phyloP scores from a whole-genome alignment of 1,139 yeast species.

The Taphrina deformans region DNA sequence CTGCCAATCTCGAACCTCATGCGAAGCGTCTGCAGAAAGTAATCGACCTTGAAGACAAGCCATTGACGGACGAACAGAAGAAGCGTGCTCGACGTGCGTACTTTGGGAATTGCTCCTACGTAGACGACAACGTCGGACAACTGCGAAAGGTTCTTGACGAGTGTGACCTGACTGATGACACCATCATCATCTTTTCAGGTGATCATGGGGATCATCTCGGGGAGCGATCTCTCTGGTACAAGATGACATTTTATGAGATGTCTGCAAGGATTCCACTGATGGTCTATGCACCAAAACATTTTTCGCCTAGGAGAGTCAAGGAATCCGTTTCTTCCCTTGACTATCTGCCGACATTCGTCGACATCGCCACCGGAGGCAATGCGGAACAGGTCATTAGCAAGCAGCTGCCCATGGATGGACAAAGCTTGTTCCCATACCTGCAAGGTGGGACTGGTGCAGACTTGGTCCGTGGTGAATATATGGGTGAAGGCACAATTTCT shows the following conservation, averaged over 20 bases:
- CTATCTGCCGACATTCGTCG: constrained; percentile 31
- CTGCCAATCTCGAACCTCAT: constrained; percentile 30
- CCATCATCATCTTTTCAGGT: constrained; percentile 33
- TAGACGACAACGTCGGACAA: constrained; percentile 28
- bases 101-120: constrained; percentile 34
- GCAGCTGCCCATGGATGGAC: constrained; percentile 21
- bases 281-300: constrained; percentile 33
- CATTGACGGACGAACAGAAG: constrained; percentile 25
- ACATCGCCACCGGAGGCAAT: constrained; percentile 28
- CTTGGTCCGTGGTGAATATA: constrained; percentile 26
- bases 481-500: constrained; percentile 32
- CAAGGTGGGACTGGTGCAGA: constrained; percentile 27
- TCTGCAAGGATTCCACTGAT: constrained; percentile 32
- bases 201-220: constrained; percentile 33
- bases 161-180: constrained; percentile 31
- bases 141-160: constrained; percentile 28
- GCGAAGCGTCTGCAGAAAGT: constrained; percentile 29
- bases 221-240: constrained; percentile 32
- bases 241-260: constrained; percentile 33
- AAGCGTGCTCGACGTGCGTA: constrained; percentile 31
- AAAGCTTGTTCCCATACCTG: constrained; percentile 22
- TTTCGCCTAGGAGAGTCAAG: constrained; percentile 26
- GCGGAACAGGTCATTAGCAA: constrained; percentile 18
- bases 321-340: constrained; percentile 29
- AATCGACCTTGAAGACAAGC: constrained; percentile 30